Evolutionary conservation across 179 eudicot genomes (phyloP).

Genomic region (Silene vulgaris): DNA sequence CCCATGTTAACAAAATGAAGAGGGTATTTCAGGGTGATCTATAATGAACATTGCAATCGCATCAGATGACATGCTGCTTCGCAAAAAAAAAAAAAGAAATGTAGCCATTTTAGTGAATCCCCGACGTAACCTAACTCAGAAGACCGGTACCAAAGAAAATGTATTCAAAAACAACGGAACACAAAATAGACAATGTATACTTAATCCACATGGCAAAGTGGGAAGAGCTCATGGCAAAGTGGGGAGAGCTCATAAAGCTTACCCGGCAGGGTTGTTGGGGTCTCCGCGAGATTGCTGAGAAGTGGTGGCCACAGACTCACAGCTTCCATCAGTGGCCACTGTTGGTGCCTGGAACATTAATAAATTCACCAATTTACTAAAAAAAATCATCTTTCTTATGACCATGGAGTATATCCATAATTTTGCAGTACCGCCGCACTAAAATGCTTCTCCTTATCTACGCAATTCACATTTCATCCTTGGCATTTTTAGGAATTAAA

Average conservation of each 20-base stretch:
- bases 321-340: slow-evolving; percentile 57
- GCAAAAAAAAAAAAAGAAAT: not conserved
- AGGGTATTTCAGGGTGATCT: not conserved
- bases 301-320: slow-evolving; percentile 79
- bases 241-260: slow-evolving; percentile 19
- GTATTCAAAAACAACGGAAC: slow-evolving; percentile 4
- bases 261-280: slow-evolving; percentile 92
- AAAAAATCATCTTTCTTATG: not conserved
- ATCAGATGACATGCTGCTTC: too few species aligned
- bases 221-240: slow-evolving; percentile 6
- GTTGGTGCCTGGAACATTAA: not conserved
- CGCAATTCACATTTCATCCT: too few species aligned
- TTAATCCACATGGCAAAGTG: slow-evolving; percentile 11
- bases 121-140: not conserved
- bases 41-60: not conserved
- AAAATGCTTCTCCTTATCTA: too few species aligned
- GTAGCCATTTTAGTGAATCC: not conserved
- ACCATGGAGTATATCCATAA: too few species aligned
- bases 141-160: not conserved
- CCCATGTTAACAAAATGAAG: not conserved
- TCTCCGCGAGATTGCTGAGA: slow-evolving; percentile 68
- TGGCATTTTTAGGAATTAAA: too few species aligned
- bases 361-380: not conserved
- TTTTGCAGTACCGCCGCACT: too few species aligned
- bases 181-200: not conserved